Evolutionary conservation across 2,329 filamentous ascomycete species (phyloP), one percentile per base, ranked within the genome.

Genomic region (Dactylonectria estremocensis): DNA sequence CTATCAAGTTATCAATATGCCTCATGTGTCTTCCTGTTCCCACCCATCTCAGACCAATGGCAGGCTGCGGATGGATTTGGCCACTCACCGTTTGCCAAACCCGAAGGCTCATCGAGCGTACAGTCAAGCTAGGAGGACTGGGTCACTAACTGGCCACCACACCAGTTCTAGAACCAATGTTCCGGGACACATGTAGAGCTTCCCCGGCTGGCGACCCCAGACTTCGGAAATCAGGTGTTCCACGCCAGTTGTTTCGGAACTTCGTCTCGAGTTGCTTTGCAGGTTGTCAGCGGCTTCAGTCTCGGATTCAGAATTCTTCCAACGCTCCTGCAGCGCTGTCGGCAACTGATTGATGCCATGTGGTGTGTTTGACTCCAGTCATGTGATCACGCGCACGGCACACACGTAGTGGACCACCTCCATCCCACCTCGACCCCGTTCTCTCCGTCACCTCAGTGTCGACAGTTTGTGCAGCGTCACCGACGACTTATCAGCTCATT

Each of bases 161-260:
- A 33, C 24, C 48, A 31, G 24, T 22, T 18, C 28, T 28, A n/a
- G 16, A 52, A 52, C 16, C 24, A 52, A 11, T n/a, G 31, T n/a
- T 28, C 46, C 28, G 16, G 49, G 8, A 50, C 7, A 46, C 16
- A 45, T 20, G 13, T 16, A 40, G n/a, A 37, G 24, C n/a, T 28
- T n/a, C 22, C 40, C 9, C 18, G 14, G 37, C 59, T 8, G 33
- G 9, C 24, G 20, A 48, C 40, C 58, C 60, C 46, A 52, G 46
- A 45, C 45, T 5, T 31, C 56, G 62, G 62, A 55, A 31, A 22
- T 59, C 13, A 28, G 40, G 55, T 60, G 33, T 49, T 55, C 62
- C 62, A 49, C 43, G n/a, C 43, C 16, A 28, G 28, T 22, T 18
- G 62, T 60, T 65, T 65, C 54, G 60, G 43, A 43, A 54, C 48